Conservation (phyloP, 2,329 filamentous ascomycete genomes). For the Sporothrix schenckii region DNA sequence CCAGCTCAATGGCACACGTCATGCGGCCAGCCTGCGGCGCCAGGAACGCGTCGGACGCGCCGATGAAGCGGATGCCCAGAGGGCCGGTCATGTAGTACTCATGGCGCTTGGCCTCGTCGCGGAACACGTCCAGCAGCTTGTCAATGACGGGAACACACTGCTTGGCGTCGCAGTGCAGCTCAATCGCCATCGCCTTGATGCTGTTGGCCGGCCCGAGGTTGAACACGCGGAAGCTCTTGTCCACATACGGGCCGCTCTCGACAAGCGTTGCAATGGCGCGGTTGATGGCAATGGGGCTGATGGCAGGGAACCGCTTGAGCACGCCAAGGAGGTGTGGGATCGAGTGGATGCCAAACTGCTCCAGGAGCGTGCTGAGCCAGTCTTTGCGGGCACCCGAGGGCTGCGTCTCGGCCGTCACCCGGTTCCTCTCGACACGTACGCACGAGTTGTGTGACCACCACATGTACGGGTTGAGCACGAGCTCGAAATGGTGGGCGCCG, state of each 20-base stretch:
- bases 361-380: constrained; percentile 35
- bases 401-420: constrained; percentile 26
- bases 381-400: constrained; percentile 36
- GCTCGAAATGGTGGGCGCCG: constrained; percentile 38
- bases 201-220: constrained; percentile 38
- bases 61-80: constrained; percentile 38
- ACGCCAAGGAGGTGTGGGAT: constrained; percentile 33
- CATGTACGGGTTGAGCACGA: constrained; percentile 39
- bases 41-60: constrained; percentile 36
- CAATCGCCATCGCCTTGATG: constrained; percentile 37
- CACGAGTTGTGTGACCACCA: constrained; percentile 34
- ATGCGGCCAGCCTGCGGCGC: constrained; percentile 38
- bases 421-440: constrained; percentile 36
- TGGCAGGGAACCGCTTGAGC: constrained; percentile 35
- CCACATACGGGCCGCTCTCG: constrained; percentile 38
- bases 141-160: constrained; percentile 37
- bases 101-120: constrained; percentile 34
- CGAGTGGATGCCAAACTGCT: constrained; percentile 37
- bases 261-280: constrained; percentile 36
- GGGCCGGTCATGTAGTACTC: constrained; percentile 39
- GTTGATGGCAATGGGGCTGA: constrained; percentile 37
- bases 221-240: constrained; percentile 39
- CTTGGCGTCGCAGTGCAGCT: constrained; percentile 37
- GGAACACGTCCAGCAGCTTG: constrained; percentile 36
- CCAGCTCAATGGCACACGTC: constrained; percentile 39